phyloP scores from a whole-genome alignment of 1,139 yeast species.

The Spencermartinsiella ligniputridi region DNA sequence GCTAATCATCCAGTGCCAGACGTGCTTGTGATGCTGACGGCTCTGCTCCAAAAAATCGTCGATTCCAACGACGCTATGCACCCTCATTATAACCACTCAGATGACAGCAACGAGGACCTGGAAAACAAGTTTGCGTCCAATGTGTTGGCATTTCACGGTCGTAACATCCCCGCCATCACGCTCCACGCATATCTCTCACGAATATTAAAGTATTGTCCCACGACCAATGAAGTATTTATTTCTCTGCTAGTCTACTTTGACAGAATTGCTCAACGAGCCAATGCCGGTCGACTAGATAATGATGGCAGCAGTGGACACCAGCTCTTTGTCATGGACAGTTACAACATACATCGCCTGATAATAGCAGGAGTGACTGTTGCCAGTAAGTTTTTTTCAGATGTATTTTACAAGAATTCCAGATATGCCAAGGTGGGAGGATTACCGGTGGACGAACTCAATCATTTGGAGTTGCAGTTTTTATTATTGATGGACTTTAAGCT shows the following conservation, averaged over 20 bases:
- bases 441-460: conserved; percentile 89
- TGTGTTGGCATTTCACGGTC: conserved; percentile 89
- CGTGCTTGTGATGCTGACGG: conserved; percentile 76
- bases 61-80: conserved; percentile 87
- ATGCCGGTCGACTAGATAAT: conserved; percentile 37
- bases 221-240: conserved; percentile 91
- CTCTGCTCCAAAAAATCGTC: conserved; percentile 77
- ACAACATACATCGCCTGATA: conserved; percentile 87
- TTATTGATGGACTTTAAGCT: conserved; percentile 79
- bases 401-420: conserved; percentile 90
- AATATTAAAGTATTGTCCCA: conserved; percentile 93
- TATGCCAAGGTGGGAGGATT: conserved; percentile 98
- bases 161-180: conserved; percentile 91
- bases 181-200: conserved; percentile 85
- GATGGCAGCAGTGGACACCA: conserved; percentile 34
- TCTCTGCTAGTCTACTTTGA: conserved; percentile 90
- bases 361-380: conserved; percentile 97
- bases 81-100: conserved; percentile 51
- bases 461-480: conserved; percentile 84
- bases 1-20: conserved; percentile 82
- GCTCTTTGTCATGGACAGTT: conserved; percentile 90
- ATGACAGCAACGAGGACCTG: neutral
- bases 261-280: conserved; percentile 85
- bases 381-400: conserved; percentile 91
- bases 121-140: conserved; percentile 40